Evolutionary conservation across 768 basidiomycete species (phyloP), one percentile per base, ranked within the genome.

Genomic region (Pleurotus sapidus): DNA sequence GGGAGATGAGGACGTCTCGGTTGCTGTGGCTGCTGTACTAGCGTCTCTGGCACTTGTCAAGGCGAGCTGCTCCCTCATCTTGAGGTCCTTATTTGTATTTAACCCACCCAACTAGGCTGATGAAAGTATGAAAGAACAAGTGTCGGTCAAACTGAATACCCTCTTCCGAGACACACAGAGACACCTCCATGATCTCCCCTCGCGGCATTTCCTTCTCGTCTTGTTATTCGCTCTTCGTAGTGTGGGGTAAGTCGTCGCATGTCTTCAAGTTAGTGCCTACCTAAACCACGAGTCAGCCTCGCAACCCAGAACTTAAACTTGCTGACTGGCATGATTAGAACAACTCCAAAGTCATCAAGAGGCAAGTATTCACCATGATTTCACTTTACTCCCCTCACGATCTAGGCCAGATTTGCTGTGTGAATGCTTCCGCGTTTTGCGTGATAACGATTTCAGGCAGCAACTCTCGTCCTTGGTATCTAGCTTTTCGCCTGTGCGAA

Each of bases 21-120:
- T 87, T 1, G 72, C 72, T 25, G 67, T 67, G 56, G 80, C 83
- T 23, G 81, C 84, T 3, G 65, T 84, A 27, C 65, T 69, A 5
- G 64, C 75, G 14, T 70, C 70, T 49, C 49, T 61, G 46, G 58
- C 60, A 20, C 59, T 70, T 53, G 42, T 62, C 6, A 62, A 67
- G 60, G 74, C 70, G 27, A 57, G 58, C 57, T 40, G 45, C 38
- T 23, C 12, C 27, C n/a, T 34, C 5, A n/a, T 34, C 49, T 25
- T 49, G 49, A 48, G 6, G 9, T 42, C 56, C 18, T 20, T 25
- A 42, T 50, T 2, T 59, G 34, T 46, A 34, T 58, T 20, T 23
- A 45, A 20, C 25, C n/a, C 15, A 6, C 25, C 45, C 6, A 11
- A 15, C 14, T 14, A 40, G n/a, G 34, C 24, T 17, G 46, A 48